Percentiles rank a stretch among this genome's conserved stretches.
Conservation (phyloP, 2,329 filamentous ascomycete species). For the Epichloe elymi region DNA sequence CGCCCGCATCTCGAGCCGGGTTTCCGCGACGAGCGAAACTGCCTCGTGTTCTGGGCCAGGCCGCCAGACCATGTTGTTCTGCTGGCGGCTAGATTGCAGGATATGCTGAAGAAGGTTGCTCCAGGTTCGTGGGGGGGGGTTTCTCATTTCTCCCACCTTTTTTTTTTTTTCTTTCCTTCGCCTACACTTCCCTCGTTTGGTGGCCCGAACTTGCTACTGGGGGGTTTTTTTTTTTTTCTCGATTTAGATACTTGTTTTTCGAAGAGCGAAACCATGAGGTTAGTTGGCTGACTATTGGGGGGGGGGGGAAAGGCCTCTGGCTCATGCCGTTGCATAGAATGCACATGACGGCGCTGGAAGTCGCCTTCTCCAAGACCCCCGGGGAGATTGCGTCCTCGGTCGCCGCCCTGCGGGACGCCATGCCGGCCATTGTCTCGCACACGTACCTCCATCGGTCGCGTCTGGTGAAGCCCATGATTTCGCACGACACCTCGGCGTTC, state of each 20-base stretch:
- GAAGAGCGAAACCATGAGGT: no score
- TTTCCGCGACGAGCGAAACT: slow-evolving; percentile 65
- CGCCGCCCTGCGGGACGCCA: slow-evolving; percentile 37
- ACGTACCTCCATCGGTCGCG: slow-evolving; percentile 55
- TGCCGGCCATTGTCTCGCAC: slow-evolving; percentile 51
- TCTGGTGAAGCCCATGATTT: slow-evolving; percentile 70
- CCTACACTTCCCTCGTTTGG: no score
- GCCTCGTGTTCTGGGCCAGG: slow-evolving; percentile 78
- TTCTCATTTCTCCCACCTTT: not conserved
- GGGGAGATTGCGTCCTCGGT: slow-evolving; percentile 53
- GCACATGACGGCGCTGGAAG: slow-evolving; percentile 76
- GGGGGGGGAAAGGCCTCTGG: slow-evolving; percentile 52
- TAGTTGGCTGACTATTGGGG: no score
- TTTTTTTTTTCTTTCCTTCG: no score
- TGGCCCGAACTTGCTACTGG: no score
- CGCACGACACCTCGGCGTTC: slow-evolving; percentile 73
- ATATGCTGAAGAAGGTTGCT: slow-evolving; percentile 46
- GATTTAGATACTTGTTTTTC: no score
- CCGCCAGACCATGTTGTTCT: slow-evolving; percentile 59
- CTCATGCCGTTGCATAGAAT: slow-evolving; percentile 67
- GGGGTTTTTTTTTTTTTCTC: no score
- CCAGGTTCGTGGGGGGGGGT: slow-evolving; percentile 40
- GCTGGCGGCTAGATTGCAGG: slow-evolving; percentile 57
- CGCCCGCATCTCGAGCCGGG: slow-evolving; percentile 49
- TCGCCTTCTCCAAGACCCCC: slow-evolving; percentile 65